These are phyloP conservation scores for Eucalyptus virginea DNA, from an alignment of 345 rosid genomes.

Conservation along the genomic window DNA sequence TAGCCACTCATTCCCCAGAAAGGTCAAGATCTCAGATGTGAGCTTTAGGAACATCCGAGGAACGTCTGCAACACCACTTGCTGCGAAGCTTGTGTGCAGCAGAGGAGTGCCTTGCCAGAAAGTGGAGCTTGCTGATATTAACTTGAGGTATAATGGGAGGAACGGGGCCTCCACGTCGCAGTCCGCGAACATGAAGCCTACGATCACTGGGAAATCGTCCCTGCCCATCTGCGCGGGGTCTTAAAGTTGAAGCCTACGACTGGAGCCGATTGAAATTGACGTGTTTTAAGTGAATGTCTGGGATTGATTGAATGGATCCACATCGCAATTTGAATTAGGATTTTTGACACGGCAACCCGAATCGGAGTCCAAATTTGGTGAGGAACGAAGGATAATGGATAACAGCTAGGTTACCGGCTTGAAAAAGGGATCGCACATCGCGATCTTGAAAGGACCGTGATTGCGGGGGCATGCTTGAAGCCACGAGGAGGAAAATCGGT, in stretches of 20 bases:
- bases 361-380: too few species aligned
- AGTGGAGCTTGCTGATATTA: constrained; percentile 17
- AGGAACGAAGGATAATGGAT: too few species aligned
- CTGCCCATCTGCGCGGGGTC: background rate
- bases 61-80: constrained; percentile 21
- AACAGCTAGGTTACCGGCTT: too few species aligned
- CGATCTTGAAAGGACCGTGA: too few species aligned
- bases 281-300: too few species aligned
- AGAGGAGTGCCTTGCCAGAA: constrained; percentile 20
- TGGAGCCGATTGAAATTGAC: too few species aligned
- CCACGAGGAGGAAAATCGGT: too few species aligned
- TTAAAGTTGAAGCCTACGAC: background rate
- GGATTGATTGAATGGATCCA: too few species aligned
- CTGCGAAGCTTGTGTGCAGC: constrained; percentile 32
- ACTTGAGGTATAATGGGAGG: constrained; percentile 16
- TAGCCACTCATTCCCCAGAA: background rate
- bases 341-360: too few species aligned
- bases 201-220: background rate
- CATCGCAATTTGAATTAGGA: too few species aligned
- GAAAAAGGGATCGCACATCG: too few species aligned
- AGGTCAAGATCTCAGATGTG: constrained; percentile 21
- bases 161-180: constrained; percentile 11
- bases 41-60: constrained; percentile 33
- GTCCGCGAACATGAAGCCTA: constrained; percentile 24
- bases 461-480: too few species aligned